These are phyloP conservation scores for Backusella sp. DNA, from an alignment of 192 early-diverging fungal genomes.

Conservation along the genomic window DNA sequence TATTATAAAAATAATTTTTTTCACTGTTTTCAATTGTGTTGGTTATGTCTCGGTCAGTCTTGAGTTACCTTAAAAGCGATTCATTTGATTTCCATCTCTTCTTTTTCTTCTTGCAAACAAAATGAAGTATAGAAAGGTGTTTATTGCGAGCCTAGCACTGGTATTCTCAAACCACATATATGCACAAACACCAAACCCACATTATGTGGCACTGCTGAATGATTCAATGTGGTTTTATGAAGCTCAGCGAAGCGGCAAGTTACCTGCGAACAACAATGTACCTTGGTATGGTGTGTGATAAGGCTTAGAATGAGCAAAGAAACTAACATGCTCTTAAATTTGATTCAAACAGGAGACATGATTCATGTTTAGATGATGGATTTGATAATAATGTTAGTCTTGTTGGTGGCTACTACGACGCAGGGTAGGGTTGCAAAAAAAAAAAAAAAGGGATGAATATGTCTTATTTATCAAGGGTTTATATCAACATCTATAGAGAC, in stretches of 20 bases:
- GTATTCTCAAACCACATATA: not conserved
- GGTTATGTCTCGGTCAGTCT: not conserved
- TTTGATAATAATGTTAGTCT: conserved; percentile 6
- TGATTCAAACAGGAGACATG: not conserved
- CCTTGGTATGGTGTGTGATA: conserved; percentile 21
- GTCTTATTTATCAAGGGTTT: not conserved
- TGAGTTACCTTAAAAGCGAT: not conserved
- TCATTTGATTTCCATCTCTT: not conserved
- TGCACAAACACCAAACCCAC: conserved; percentile 2
- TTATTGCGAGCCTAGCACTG: not conserved
- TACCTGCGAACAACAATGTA: conserved; percentile 41
- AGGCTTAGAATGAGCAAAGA: not conserved
- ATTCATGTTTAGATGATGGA: conserved; percentile 13
- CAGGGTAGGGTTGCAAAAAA: not conserved
- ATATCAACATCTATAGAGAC: conserved; percentile 19
- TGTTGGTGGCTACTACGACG: conserved; percentile 15
- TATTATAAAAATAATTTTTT: not conserved
- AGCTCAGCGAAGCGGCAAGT: conserved; percentile 43
- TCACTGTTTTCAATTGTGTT: not conserved
- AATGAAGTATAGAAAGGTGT: not conserved
- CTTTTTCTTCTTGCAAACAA: not conserved
- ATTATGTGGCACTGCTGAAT: conserved; percentile 28
- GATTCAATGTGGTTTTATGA: conserved; percentile 47
- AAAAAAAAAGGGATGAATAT: not conserved
- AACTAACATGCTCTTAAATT: too few species aligned